Conservation (phyloP, 2,329 filamentous ascomycete species). For the Fusarium poae region DNA sequence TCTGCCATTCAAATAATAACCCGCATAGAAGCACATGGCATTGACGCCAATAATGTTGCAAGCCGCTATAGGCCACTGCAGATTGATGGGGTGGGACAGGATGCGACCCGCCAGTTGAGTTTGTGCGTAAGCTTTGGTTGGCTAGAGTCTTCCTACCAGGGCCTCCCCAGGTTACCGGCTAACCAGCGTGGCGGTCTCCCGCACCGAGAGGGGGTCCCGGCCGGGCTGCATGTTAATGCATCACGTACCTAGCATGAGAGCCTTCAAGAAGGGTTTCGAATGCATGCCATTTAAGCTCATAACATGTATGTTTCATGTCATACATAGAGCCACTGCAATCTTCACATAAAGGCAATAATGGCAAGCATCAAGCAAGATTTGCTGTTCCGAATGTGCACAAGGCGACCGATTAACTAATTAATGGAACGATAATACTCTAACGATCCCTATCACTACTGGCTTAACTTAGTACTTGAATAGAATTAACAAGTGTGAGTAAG, state of each 20-base stretch:
- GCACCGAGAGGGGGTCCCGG: constrained; percentile 15
- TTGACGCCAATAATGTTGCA: constrained; percentile 26
- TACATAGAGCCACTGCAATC: neutral
- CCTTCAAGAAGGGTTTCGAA: constrained; percentile 23
- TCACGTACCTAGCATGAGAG: constrained; percentile 37
- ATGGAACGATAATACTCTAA: neutral
- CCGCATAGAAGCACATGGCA: constrained; percentile 18
- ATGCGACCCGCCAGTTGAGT: neutral
- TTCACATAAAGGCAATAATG: neutral
- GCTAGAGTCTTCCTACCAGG: constrained; percentile 15
- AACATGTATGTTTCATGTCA: neutral
- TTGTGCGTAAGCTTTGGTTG: constrained; percentile 25
- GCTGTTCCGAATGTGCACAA: neutral
- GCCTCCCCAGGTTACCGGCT: constrained; percentile 28
- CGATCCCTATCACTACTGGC: constrained; percentile 1
- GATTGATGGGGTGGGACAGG: constrained; percentile 31
- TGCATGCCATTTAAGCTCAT: constrained; percentile 10
- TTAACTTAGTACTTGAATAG: neutral
- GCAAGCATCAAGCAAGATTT: neutral
- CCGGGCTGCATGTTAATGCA: constrained; percentile 28
- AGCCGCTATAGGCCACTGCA: constrained; percentile 21
- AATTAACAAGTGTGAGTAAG: neutral
- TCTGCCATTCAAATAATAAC: constrained; percentile 10
- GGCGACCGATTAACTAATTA: too few relatives aligned
- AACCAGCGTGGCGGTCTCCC: constrained; percentile 40